Evolutionary conservation across 1,139 yeast genomes (phyloP).

Genomic region (Saccharomyces hybrid): DNA sequence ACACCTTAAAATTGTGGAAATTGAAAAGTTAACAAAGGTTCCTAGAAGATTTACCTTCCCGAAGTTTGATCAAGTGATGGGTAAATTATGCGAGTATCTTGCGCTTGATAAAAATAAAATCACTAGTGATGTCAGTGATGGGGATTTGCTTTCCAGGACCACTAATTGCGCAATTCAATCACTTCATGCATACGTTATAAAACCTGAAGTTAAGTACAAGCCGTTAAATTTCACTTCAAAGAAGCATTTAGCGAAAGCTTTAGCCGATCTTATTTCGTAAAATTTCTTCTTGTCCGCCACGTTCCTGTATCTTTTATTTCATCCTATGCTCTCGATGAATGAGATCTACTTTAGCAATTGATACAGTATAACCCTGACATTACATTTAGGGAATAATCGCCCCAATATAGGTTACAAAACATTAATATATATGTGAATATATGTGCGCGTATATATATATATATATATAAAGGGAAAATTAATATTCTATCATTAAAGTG

Average conservation of each 20-base stretch:
- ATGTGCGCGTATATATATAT: background rate
- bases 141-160: background rate
- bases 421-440: background rate
- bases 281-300: background rate
- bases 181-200: background rate
- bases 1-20: slow-evolving; percentile 52
- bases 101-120: slow-evolving; percentile 1
- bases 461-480: background rate
- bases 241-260: background rate
- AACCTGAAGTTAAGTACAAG: slow-evolving; percentile 4
- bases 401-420: background rate
- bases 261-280: background rate
- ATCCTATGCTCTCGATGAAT: background rate
- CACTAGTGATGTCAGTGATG: background rate
- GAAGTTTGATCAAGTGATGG: slow-evolving; percentile 54
- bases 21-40: slow-evolving; percentile 64
- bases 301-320: too few relatives aligned
- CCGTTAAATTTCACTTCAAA: slow-evolving; percentile 1
- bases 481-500: background rate
- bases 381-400: background rate
- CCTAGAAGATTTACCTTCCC: slow-evolving; percentile 76
- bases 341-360: background rate
- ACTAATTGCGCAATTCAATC: background rate
- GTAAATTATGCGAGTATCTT: slow-evolving; percentile 22
- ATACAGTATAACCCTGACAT: background rate